A percentile compares a stretch with the other conserved stretches of the same genome.
phyloP scores from a whole-genome alignment of 768 basidiomycete species.

The Rhizopogon vesiculosus region DNA sequence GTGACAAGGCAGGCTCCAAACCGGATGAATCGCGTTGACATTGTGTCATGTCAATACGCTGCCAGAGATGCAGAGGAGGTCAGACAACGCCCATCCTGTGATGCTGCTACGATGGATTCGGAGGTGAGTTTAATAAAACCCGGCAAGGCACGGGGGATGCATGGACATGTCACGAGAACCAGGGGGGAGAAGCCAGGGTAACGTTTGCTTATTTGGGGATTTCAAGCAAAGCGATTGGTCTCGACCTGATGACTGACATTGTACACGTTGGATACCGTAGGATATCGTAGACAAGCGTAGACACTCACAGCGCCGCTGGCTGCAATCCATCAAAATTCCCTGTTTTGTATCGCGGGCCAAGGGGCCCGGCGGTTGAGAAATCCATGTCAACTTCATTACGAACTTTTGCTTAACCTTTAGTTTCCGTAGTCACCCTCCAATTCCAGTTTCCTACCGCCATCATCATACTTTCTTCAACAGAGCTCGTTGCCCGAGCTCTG shows the following conservation, averaged over 20 bases:
- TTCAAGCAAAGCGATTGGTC: not conserved
- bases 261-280: not conserved
- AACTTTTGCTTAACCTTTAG: not conserved
- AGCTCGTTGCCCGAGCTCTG: slow-evolving; percentile 1
- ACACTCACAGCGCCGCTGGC: not conserved
- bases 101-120: not conserved
- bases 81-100: no score
- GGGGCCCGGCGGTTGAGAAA: slow-evolving; percentile 13
- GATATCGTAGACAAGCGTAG: no score
- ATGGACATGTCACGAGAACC: not conserved
- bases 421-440: slow-evolving; percentile 12
- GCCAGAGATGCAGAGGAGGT: no score
- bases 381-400: slow-evolving; percentile 11
- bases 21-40: not conserved
- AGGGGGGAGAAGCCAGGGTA: slow-evolving; percentile 2
- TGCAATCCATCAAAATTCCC: slow-evolving; percentile 6
- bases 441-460: slow-evolving; percentile 2
- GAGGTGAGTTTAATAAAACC: not conserved
- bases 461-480: not conserved
- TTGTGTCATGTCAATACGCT: not conserved
- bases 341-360: slow-evolving; percentile 4
- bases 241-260: not conserved
- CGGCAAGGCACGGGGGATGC: slow-evolving; percentile 2
- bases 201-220: not conserved
- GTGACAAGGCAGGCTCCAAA: not conserved